Conservation (phyloP, 1,139 yeast species). For the Saccharomyces hybrid region DNA sequence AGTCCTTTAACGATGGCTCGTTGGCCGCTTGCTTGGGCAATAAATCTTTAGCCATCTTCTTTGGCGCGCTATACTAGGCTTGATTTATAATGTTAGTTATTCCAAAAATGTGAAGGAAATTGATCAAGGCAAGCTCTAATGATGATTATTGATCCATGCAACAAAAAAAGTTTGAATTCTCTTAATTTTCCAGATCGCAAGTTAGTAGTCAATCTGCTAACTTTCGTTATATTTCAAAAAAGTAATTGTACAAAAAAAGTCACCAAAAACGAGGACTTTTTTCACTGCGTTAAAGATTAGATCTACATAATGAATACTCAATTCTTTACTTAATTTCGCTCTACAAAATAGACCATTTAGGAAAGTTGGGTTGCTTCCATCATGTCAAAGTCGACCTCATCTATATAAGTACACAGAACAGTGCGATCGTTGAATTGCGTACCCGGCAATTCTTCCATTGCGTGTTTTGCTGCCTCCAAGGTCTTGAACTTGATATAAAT, state of each 20-base stretch:
- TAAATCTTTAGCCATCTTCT: background rate
- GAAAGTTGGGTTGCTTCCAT: background rate
- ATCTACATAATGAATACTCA: slow-evolving; percentile 6
- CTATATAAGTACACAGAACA: slow-evolving; percentile 56
- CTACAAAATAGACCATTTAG: background rate
- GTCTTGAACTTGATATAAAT: slow-evolving; percentile 58
- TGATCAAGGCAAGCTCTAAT: background rate
- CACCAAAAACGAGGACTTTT: background rate
- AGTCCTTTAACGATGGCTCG: background rate
- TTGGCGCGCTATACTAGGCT: background rate
- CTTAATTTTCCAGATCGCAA: background rate
- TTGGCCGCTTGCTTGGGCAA: background rate
- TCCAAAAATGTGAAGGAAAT: background rate
- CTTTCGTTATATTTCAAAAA: background rate
- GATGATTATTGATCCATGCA: background rate
- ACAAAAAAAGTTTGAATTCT: background rate
- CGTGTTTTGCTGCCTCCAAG: slow-evolving; percentile 45
- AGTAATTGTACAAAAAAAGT: background rate
- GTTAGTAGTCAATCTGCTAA: background rate
- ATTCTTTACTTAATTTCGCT: background rate
- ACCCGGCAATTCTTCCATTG: slow-evolving; percentile 61
- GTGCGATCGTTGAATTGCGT: slow-evolving; percentile 61
- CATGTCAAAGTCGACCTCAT: slow-evolving; percentile 47
- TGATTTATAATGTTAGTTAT: background rate
- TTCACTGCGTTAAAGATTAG: background rate